phyloP scores from a whole-genome alignment of 345 rosid genomes.

The Gynandropsis gynandra region DNA sequence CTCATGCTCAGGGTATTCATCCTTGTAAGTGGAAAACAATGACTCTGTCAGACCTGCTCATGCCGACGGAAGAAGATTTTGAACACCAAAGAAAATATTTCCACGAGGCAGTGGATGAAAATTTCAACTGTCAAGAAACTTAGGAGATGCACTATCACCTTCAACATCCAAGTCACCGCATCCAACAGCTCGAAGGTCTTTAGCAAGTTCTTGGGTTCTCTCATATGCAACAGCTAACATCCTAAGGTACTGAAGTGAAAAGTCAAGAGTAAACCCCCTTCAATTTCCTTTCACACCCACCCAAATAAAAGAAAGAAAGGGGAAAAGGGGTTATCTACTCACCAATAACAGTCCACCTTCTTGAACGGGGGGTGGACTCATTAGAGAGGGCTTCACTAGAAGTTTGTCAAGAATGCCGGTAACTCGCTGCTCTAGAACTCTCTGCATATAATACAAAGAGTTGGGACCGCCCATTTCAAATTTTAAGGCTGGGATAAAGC shows the following conservation, averaged over 20 bases:
- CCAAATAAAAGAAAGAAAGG: conserved; percentile 9
- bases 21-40: conserved; percentile 87
- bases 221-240: conserved; percentile 94
- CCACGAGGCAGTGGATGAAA: conserved; percentile 5
- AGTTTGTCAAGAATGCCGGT: conserved; percentile 88
- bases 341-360: conserved; percentile 59
- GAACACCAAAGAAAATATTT: conserved; percentile 5
- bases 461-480: neutral
- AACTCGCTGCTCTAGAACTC: conserved; percentile 97
- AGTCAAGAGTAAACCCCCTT: conserved; percentile 19
- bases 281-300: neutral
- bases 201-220: conserved; percentile 96
- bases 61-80: conserved; percentile 15
- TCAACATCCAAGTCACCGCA: conserved; percentile 98
- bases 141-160: conserved; percentile 41
- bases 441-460: conserved; percentile 36
- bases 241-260: conserved; percentile 85
- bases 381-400: conserved; percentile 86
- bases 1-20: conserved; percentile 93
- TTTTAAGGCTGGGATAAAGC: conserved; percentile 7
- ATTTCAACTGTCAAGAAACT: conserved; percentile 13
- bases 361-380: conserved; percentile 70
- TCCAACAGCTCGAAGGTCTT: conserved; percentile 87
- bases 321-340: conserved; percentile 24
- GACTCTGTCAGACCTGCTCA: conserved; percentile 82